Conservation (phyloP, 768 basidiomycete genomes). For the Pholiota conissans region DNA sequence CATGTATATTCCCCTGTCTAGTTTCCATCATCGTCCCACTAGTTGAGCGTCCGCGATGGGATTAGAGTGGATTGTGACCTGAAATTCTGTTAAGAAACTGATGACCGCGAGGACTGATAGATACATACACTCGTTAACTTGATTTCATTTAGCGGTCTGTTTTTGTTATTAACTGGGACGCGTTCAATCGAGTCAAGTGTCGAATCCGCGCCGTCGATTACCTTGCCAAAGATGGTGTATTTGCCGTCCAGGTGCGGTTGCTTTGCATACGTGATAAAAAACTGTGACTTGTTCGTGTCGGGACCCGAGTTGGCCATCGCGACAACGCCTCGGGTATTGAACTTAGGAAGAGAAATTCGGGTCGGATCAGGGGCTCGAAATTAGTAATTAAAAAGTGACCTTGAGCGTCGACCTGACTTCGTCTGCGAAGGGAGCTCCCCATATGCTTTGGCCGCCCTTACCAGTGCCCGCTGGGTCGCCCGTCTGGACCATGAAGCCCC, state of each 20-base stretch:
- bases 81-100: constrained; percentile 13
- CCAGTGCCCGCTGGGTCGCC: constrained; percentile 89
- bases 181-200: constrained; percentile 94
- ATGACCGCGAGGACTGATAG: constrained; percentile 6
- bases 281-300: constrained; percentile 92
- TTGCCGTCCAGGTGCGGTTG: constrained; percentile 94
- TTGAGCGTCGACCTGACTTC: constrained; percentile 94
- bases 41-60: constrained; percentile 84
- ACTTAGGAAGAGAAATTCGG: constrained; percentile 49
- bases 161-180: constrained; percentile 88
- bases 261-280: constrained; percentile 89
- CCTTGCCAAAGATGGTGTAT: constrained; percentile 93
- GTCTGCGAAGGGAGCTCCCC: constrained; percentile 90
- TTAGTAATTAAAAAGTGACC: constrained; percentile 39
- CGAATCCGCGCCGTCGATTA: constrained; percentile 97
- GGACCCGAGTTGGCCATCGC: constrained; percentile 99
- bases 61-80: constrained; percentile 93
- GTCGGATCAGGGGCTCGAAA: constrained; percentile 20
- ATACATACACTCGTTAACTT: constrained; percentile 72
- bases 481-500: constrained; percentile 93
- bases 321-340: constrained; percentile 91
- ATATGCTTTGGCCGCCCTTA: constrained; percentile 96
- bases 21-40: constrained; percentile 24
- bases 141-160: constrained; percentile 84
- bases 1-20: constrained; percentile 3